Evolutionary conservation across 163 green algal genomes (phyloP), one percentile per base, ranked within the genome.

Genomic region (Picocystis sp.): DNA sequence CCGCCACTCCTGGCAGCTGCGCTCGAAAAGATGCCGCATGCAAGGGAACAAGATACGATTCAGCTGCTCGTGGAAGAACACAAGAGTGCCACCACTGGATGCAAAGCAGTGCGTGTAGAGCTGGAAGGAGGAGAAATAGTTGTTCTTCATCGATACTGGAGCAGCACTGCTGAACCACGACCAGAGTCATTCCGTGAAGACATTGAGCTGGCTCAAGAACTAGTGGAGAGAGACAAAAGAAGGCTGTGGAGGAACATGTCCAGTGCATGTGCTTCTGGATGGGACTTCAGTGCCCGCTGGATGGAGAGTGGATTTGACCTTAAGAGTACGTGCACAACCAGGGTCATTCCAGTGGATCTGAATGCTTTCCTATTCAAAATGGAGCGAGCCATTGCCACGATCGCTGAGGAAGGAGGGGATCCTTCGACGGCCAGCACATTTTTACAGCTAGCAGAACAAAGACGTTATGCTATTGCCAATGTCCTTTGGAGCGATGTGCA

Each of bases 241-340:
- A 13, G 5, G 33, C 50, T 78, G 33, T 73, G 59, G 35, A 55
- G 66, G 1, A 69, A 97, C 22, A 65, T 97, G 10, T 86, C 90
- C 6, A 80, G 63, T 15, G 81, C 74, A 0, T 87, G 87, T 0
- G 90, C 95, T 66, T 87, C 74, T 6, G 90, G 90, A 2, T 94
- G 82, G 84, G 90, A 97, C 71, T 97, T 94, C 60, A 85, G 75
- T n/a, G 84, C 77, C 0, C 72, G 84, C 29, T 95, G 86, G 80
- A 60, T 69, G 44, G 14, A 22, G 41, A 55, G 56, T n/a, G 53
- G 14, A n/a, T 22, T n/a, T 47, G 14, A 34, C 50, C 47, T 42
- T n/a, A 60, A 70, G 66, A 52, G 43, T 22, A 21, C 11, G 43
- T 3, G 74, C 15, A 93, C 81, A 29, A 95, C 84, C 2, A 52